These are phyloP conservation scores for Chrysanthemum lavandulifolium DNA, from an alignment of 129 eudicot genomes.

Conservation along the genomic window DNA sequence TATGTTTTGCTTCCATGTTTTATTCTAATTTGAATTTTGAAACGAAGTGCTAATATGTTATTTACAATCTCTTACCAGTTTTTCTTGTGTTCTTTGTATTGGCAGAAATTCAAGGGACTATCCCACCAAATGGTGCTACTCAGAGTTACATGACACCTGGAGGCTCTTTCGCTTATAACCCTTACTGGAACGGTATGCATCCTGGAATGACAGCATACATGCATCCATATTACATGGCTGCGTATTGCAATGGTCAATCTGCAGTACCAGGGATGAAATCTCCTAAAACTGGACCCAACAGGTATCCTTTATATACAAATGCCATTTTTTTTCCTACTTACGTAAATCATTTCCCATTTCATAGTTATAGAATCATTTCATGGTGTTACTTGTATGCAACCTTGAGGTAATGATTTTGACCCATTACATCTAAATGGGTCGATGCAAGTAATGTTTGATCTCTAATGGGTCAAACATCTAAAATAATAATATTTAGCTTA, in stretches of 20 bases:
- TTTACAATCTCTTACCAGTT: not conserved
- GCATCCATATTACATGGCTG: constrained; percentile 56
- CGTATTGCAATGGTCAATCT: constrained; percentile 57
- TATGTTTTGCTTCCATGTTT: not conserved
- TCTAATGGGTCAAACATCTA: too few species aligned
- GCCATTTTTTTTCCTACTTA: not conserved
- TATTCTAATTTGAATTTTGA: too few species aligned
- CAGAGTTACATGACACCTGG: constrained; percentile 70
- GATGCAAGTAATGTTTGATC: too few species aligned
- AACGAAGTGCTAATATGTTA: not conserved
- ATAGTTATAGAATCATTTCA: not conserved
- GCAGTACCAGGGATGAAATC: constrained; percentile 64
- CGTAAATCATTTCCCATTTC: not conserved
- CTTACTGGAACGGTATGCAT: constrained; percentile 69
- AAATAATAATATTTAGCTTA: too few species aligned
- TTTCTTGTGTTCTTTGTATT: constrained; percentile 24
- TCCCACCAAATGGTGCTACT: constrained; percentile 52
- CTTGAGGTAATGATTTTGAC: not conserved
- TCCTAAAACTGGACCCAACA: constrained; percentile 61
- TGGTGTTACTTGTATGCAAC: not conserved
- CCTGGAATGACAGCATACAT: constrained; percentile 59
- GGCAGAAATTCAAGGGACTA: constrained; percentile 83
- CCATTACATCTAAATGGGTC: too few species aligned
- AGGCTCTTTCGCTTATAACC: constrained; percentile 72
- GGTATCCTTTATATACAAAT: constrained; percentile 35